Conservation (phyloP, 2,329 filamentous ascomycete species). For the Paradendryphiella salina region DNA sequence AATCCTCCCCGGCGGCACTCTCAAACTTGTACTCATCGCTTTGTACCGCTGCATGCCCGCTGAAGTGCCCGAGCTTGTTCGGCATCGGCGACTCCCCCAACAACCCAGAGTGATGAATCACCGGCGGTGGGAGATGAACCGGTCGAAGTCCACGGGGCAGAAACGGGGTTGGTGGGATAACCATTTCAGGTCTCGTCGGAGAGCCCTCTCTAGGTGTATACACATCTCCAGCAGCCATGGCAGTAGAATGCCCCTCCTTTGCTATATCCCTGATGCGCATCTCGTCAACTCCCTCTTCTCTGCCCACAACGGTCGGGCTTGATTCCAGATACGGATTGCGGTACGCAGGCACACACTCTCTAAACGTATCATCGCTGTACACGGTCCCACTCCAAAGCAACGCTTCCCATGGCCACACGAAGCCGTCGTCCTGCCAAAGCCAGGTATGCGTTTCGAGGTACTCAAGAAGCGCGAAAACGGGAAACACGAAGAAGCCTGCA, state of each 20-base stretch:
- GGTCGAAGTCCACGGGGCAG: constrained; percentile 3
- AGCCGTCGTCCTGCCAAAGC: constrained; percentile 12
- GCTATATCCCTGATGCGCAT: not conserved
- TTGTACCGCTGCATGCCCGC: not conserved
- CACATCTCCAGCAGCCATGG: not conserved
- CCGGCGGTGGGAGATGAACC: not conserved
- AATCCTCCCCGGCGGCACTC: not conserved
- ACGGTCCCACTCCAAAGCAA: constrained; percentile 5
- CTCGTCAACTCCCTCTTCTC: not conserved
- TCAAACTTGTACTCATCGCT: not conserved
- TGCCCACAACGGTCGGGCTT: not conserved
- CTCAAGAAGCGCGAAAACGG: constrained; percentile 3
- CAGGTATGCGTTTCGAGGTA: constrained; percentile 7
- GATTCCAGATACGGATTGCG: not conserved
- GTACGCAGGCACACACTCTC: not conserved
- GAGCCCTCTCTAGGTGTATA: not conserved
- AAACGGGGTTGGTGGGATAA: constrained; percentile 6
- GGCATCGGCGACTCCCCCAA: constrained; percentile 10
- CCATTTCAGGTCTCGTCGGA: not conserved
- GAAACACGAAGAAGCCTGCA: not conserved
- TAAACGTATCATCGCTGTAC: constrained; percentile 1
- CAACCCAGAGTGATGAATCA: constrained; percentile 3
- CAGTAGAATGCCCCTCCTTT: not conserved
- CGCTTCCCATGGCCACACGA: constrained; percentile 11
- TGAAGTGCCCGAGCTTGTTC: not conserved